These are phyloP conservation scores for Aspergillus biplanus DNA, from an alignment of 495 filamentous ascomycete genomes.

Conservation along the genomic window DNA sequence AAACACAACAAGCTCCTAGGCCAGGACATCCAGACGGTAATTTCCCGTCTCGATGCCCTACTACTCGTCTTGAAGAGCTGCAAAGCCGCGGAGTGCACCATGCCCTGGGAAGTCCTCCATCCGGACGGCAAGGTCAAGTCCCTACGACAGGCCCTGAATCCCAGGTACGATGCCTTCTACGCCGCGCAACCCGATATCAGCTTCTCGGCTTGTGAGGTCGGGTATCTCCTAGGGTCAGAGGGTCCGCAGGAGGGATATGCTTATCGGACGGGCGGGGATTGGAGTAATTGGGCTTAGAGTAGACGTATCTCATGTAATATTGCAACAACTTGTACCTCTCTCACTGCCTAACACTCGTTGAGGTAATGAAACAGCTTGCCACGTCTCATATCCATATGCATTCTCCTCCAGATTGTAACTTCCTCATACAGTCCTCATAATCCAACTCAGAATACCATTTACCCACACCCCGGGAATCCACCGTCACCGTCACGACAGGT, in stretches of 20 bases:
- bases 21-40: conserved; percentile 27
- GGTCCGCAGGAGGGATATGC: neutral
- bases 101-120: conserved; percentile 56
- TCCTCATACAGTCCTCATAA: too few species aligned
- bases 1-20: neutral
- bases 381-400: too few species aligned
- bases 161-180: conserved; percentile 19
- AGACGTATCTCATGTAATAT: too few species aligned
- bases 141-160: conserved; percentile 27
- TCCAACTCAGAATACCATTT: too few species aligned
- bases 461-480: too few species aligned
- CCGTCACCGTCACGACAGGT: too few species aligned
- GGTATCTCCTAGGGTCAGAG: neutral
- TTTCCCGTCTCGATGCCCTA: conserved; percentile 53
- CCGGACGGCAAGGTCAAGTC: conserved; percentile 39
- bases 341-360: too few species aligned
- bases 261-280: neutral
- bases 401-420: too few species aligned
- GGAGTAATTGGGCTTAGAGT: conserved; percentile 4
- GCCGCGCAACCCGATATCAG: neutral
- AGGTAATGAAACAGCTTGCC: too few species aligned
- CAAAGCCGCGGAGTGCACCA: conserved; percentile 47
- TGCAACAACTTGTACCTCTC: too few species aligned
- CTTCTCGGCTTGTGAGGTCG: neutral
- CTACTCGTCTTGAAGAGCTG: conserved; percentile 60